Base-by-base conservation (phyloP, 345 rosid species). In the Diplotaxis tenuifolia region DNA sequence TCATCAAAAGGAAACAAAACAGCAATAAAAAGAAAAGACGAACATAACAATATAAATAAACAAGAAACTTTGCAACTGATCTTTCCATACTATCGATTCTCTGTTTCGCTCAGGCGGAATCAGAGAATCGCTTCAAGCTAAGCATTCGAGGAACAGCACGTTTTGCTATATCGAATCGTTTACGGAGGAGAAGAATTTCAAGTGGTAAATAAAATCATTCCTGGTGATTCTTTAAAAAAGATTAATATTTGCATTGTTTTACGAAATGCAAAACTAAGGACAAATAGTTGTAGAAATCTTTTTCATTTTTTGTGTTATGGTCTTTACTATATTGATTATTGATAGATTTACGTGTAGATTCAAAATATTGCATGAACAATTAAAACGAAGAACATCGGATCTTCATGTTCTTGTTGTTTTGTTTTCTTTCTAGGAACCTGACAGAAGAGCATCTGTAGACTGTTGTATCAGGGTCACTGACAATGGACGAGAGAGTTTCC, bases 401-500 rank as follows among this genome's bases (percentile, higher is more conserved):
- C 50, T 42, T 42, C 50, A 42, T 40, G 47, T 40, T 40, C 7
- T 40, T 14, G 18, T 42, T 42, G 8, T 42, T 42, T 42, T 42
- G 2, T 42, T 42, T 42, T 42, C 2, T 72, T 20, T 50, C 19
- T 21, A 92, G 99, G 92, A 86, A 34, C 90, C 92, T 9, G 84
- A 80, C 36, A 86, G 86, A 84, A 85, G 93, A 59, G 93, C 93
- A 62, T 72, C 76, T 32, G 78, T 92, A 63, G 96, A 92, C 70
- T 84, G 84, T 6, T 81, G 84, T 83, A 83, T 92, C 79, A 91
- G 92, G 31, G 86, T 92, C 9, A 88, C 85, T 1, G 99, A 95
- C 81, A 83, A 87, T 75, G 99, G 97, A 81, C 88, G 96, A 81
- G 93, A 87, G 78, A 89, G 84, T 83, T 85, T 95, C 74, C 76